Conservation (phyloP, 2,329 filamentous ascomycete genomes). For the Stagonosporopsis vannaccii region DNA sequence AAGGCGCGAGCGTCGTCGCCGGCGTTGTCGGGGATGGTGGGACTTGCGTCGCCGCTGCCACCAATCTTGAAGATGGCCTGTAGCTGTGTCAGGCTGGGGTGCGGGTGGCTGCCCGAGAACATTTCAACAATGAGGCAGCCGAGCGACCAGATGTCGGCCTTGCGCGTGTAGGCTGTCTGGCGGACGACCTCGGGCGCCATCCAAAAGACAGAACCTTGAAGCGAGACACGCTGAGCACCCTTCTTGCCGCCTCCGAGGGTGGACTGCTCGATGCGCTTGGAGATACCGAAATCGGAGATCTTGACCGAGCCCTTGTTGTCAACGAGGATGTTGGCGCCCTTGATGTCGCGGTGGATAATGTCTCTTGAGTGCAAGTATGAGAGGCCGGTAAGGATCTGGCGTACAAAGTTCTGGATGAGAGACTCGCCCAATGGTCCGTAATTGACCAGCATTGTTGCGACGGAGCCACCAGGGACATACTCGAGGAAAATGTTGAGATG, state of each 20-base stretch:
- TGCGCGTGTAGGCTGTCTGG: conserved; percentile 96
- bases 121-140: conserved; percentile 98
- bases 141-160: conserved; percentile 98
- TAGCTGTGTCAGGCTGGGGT: conserved; percentile 95
- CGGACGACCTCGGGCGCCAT: conserved; percentile 99
- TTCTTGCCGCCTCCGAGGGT: conserved; percentile 64
- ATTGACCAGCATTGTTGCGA: conserved; percentile 98
- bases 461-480: conserved; percentile 96
- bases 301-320: conserved; percentile 99
- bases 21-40: conserved; percentile 85
- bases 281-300: conserved; percentile 98
- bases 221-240: conserved; percentile 66
- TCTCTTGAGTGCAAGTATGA: conserved; percentile 93
- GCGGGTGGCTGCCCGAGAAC: conserved; percentile 96
- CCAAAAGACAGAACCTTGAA: conserved; percentile 99
- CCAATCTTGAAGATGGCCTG: conserved; percentile 98
- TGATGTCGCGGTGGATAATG: conserved; percentile 99
- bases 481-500: conserved; percentile 99
- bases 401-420: conserved; percentile 93
- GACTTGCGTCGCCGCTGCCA: conserved; percentile 83
- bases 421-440: conserved; percentile 95
- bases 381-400: conserved; percentile 90
- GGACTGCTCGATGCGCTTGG: conserved; percentile 93
- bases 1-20: conserved; percentile 86
- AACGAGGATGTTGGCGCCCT: conserved; percentile 97